These are phyloP conservation scores for Aspergillus carlsbadensis DNA, from an alignment of 495 filamentous ascomycete genomes.

Conservation along the genomic window DNA sequence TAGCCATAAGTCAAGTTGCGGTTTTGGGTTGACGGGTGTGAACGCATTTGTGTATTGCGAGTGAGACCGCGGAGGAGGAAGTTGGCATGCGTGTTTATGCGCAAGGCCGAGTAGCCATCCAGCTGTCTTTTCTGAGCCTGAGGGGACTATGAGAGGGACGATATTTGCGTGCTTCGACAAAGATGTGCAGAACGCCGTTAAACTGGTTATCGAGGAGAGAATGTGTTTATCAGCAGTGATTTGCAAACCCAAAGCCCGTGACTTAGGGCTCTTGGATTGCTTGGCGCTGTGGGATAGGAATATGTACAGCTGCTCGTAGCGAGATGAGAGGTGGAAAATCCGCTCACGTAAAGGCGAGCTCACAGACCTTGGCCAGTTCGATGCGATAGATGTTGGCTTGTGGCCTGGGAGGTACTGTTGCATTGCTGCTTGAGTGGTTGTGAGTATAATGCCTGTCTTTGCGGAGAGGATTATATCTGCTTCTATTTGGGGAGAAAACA, in stretches of 20 bases:
- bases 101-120: slow-evolving; percentile 33
- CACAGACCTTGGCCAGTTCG: slow-evolving; percentile 9
- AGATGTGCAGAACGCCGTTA: slow-evolving; percentile 21
- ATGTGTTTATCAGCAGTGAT: slow-evolving; percentile 15
- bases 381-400: slow-evolving; percentile 16
- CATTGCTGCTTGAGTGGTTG: slow-evolving; percentile 70
- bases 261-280: background rate
- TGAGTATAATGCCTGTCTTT: slow-evolving; percentile 64
- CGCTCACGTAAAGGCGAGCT: slow-evolving; percentile 54
- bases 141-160: slow-evolving; percentile 28
- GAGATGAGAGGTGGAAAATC: slow-evolving; percentile 51
- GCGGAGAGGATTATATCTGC: slow-evolving; percentile 78
- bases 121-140: slow-evolving; percentile 42
- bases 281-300: slow-evolving; percentile 44
- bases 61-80: background rate
- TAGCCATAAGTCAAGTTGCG: slow-evolving; percentile 9
- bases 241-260: slow-evolving; percentile 4
- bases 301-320: slow-evolving; percentile 72
- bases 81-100: slow-evolving; percentile 21
- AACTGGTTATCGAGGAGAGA: slow-evolving; percentile 8
- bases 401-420: slow-evolving; percentile 69
- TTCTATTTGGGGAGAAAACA: slow-evolving; percentile 39
- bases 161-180: slow-evolving; percentile 22
- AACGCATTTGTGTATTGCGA: slow-evolving; percentile 2
- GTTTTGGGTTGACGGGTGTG: slow-evolving; percentile 15